phyloP scores from a whole-genome alignment of 495 filamentous ascomycete species.

The Cenococcum geophilum region DNA sequence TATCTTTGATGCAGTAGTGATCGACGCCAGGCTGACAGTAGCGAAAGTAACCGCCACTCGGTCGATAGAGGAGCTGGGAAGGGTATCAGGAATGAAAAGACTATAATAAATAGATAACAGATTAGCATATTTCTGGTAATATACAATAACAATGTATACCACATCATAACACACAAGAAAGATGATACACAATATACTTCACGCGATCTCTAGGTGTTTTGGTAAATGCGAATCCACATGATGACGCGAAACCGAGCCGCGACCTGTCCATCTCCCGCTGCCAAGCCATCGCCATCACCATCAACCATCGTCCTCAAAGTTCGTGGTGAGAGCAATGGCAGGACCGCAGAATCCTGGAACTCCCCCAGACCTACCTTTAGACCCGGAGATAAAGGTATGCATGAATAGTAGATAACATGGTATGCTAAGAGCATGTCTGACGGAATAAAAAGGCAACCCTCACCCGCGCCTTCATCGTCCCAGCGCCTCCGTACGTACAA shows the following conservation, averaged over 20 bases:
- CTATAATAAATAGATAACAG: not conserved
- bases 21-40: too few relatives aligned
- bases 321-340: not conserved
- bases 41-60: too few relatives aligned
- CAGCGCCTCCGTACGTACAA: not conserved
- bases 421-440: not conserved
- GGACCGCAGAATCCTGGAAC: not conserved
- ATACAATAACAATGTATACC: not conserved
- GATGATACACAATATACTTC: not conserved
- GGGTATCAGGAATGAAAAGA: not conserved
- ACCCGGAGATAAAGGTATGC: not conserved
- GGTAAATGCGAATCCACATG: not conserved
- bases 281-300: not conserved
- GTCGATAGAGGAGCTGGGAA: too few relatives aligned
- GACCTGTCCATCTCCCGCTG: not conserved
- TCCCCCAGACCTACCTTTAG: not conserved
- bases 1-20: too few relatives aligned
- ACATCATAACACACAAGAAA: not conserved
- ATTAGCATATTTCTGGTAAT: not conserved
- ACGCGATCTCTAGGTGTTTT: not conserved
- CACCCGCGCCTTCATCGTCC: not conserved
- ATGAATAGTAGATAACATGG: not conserved
- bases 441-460: not conserved
- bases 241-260: not conserved
- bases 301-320: not conserved